A percentile compares a stretch with the other conserved stretches of the same genome.
These are phyloP conservation scores for Mucor racemosus DNA, from an alignment of 371 early-diverging fungal species.

Conservation along the genomic window DNA sequence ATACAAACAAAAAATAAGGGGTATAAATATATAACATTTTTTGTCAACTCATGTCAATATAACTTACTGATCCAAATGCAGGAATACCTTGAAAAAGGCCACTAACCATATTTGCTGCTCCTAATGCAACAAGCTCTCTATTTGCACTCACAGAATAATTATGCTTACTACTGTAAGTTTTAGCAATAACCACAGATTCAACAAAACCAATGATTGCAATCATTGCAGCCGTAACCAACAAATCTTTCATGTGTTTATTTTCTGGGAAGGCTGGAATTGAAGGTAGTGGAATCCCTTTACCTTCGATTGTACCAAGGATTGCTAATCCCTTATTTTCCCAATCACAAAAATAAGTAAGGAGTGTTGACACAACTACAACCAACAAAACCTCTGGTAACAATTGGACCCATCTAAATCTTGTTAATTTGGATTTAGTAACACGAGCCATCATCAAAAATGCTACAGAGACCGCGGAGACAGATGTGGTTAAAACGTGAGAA, in stretches of 20 bases:
- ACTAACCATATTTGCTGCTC: conserved; percentile 81
- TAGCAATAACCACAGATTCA: conserved; percentile 90
- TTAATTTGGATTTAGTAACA: conserved; percentile 58
- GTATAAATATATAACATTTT: background rate
- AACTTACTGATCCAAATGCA: conserved; percentile 82
- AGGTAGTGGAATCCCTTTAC: conserved; percentile 63
- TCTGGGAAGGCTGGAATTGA: conserved; percentile 65
- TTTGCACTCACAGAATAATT: conserved; percentile 91
- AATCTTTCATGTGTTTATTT: conserved; percentile 64
- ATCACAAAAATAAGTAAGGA: conserved; percentile 62
- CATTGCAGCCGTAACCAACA: conserved; percentile 66
- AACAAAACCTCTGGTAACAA: conserved; percentile 88
- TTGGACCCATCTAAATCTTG: conserved; percentile 59
- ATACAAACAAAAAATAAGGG: background rate
- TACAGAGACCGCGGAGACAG: conserved; percentile 72
- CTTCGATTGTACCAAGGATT: conserved; percentile 76
- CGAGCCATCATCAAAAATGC: conserved; percentile 65
- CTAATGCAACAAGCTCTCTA: conserved; percentile 93
- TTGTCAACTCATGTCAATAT: conserved; percentile 9
- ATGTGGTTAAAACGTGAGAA: conserved; percentile 71
- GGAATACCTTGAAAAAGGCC: conserved; percentile 86
- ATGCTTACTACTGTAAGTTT: conserved; percentile 87
- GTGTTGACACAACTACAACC: conserved; percentile 72
- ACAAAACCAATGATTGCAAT: conserved; percentile 95
- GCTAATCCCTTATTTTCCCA: conserved; percentile 75